Percentiles rank a stretch among this genome's conserved stretches.
Conservation (phyloP, 805 yeast species). For the Maudiozyma bulderi region DNA sequence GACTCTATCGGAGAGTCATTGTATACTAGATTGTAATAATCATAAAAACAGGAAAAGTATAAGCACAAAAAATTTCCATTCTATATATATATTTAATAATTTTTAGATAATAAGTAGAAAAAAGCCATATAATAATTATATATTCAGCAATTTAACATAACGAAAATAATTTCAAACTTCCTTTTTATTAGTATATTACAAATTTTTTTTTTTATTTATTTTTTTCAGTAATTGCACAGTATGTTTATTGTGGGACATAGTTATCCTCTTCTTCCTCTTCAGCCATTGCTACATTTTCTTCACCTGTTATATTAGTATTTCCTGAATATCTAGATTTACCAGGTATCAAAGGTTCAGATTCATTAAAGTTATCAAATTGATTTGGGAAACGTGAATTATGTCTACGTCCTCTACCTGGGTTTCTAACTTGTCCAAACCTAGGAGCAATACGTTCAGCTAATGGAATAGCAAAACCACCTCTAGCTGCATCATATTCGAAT, state of each 20-base stretch:
- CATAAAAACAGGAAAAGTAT: too few relatives aligned
- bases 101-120: too few relatives aligned
- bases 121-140: too few relatives aligned
- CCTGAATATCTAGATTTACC: constrained; percentile 2
- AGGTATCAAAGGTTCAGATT: constrained; percentile 12
- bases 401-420: not conserved
- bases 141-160: too few relatives aligned
- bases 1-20: too few relatives aligned
- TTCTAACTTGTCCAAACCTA: constrained; percentile 1
- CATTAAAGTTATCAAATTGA: constrained; percentile 5
- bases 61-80: too few relatives aligned
- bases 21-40: too few relatives aligned
- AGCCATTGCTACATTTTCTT: not conserved
- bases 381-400: not conserved
- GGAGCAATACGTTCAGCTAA: constrained; percentile 26
- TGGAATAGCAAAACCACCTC: constrained; percentile 39
- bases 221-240: not conserved
- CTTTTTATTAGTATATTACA: not conserved
- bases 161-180: too few relatives aligned
- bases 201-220: not conserved
- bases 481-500: constrained; percentile 40
- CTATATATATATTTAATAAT: too few relatives aligned
- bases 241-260: constrained; percentile 16
- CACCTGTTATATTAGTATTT: constrained; percentile 1
- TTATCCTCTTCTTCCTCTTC: constrained; percentile 17